Base-by-base conservation (phyloP, 2,329 filamentous ascomycete species). In the Tricladium varicosporioides region DNA sequence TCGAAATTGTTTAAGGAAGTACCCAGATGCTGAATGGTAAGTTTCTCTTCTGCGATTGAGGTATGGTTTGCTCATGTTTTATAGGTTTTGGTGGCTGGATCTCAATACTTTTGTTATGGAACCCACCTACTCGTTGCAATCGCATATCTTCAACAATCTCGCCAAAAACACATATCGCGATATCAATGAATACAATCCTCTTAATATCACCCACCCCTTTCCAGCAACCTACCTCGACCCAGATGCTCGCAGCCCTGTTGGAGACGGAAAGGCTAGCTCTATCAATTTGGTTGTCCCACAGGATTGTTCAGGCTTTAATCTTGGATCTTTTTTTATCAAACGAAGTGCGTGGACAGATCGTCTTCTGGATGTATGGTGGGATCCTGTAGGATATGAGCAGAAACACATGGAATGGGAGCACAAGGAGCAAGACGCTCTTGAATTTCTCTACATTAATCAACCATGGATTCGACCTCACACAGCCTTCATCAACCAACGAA, bases 71-170 rank as follows among this genome's bases (percentile, higher is more conserved):
- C 65, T 76, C 67, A 75, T 19, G 59, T 48, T n/a, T 44, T 48
- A n/a, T 70, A 96, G 92, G 92, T 94, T 99, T 69, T 99, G 94
- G 94, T 99, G 94, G 93, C 80, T 99, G 57, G 94, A 99, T 73
- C 83, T 97, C 42, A 96, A 96, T 76, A 99, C 94, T 2, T 95
- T 93, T 75, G 87, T 99, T 72, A 99, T 99, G 94, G 94, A 99
- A 71, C 91, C 92, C 2, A 87, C 85, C 16, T 91, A 92, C 73
- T 96, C 93, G 9, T 81, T 99, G 16, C 92, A 97, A 71, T 80
- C 82, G 45, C 93, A 99, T 73, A 84, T 99, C 66, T 97, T 99
- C 80, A 85, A 92, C 72, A 75, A 89, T 60, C 81, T 99, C 48
- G 78, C 80, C 51, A 78, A 83, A 48, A 82, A 88, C 65, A 86